Percentiles rank a stretch among this genome's conserved stretches.
Evolutionary conservation across 2,329 filamentous ascomycete species (phyloP).

Genomic region (Aspergillus aculeatinus): DNA sequence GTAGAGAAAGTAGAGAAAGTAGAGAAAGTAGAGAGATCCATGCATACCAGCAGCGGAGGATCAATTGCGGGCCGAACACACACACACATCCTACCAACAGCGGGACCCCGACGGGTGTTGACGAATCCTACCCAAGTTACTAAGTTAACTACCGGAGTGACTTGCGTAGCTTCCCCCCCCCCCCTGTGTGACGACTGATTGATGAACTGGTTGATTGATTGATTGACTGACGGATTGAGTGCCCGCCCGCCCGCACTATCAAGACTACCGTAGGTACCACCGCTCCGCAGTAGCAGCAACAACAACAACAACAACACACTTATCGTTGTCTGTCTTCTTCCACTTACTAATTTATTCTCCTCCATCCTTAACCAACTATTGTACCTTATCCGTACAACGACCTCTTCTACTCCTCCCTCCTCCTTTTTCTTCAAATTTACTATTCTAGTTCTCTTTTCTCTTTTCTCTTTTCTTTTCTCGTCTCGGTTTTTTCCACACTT

Average conservation of each 20-base stretch:
- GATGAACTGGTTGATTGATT: too few species aligned
- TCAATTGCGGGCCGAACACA: conserved; percentile 3
- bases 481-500: background rate
- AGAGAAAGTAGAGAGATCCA: too few species aligned
- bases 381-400: too few species aligned
- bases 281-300: too few species aligned
- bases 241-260: background rate
- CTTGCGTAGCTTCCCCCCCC: conserved; percentile 10
- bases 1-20: too few species aligned
- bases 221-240: too few species aligned
- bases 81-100: background rate
- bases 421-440: background rate
- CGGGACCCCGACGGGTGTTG: conserved; percentile 2
- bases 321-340: background rate
- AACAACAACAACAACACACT: background rate
- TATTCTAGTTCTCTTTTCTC: background rate
- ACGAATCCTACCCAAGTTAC: background rate
- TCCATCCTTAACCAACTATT: background rate
- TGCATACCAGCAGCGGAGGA: background rate
- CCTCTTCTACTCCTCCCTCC: background rate
- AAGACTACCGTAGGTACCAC: too few species aligned
- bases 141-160: background rate
- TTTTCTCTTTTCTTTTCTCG: background rate
- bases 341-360: conserved; percentile 1
- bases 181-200: too few species aligned